Base-by-base conservation (phyloP, 2,329 filamentous ascomycete genomes). In the Laburnicola sp. region DNA sequence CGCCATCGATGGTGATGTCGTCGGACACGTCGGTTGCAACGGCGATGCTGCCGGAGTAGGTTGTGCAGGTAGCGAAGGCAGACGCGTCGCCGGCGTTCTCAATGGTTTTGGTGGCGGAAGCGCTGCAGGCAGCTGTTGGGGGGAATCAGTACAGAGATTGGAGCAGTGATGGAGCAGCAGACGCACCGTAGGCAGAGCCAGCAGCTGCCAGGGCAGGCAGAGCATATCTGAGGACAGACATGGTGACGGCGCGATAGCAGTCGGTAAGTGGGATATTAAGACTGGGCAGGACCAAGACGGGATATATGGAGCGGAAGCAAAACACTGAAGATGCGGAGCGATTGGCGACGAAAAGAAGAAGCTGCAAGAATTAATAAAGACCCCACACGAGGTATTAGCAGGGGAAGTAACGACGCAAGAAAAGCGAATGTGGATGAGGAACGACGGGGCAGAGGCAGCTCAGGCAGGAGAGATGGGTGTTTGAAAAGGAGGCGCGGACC, bases 41-140 rank as follows among this genome's bases (percentile, higher is more conserved):
- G 57, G 83, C 80, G 55, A 96, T 78, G 70, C 82, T 80, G 66
- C 88, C 91, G 45, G 82, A 76, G 69, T 89, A 81, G 49, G 82
- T 87, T n/a, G 75, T 70, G 82, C 92, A 96, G 57, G 70, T 66
- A 47, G 81, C 72, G 53, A 93, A 76, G 42, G 70, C 71, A 16
- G 79, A 80, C 50, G 82, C 85, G 68, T 89, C 81, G 62, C 83
- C 82, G 48, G 72, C 76, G 76, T 72, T 78, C 72, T 80, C 80
- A 76, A 91, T 80, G 60, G 82, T 85, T 53, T 72, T 78, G 74
- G 75, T 81, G 59, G 71, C 78, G 64, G 73, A 66, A 50, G 54
- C 62, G 54, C 70, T 74, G 71, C 77, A 79, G 46, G 68, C 60
- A 50, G 66, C 71, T 65, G 61, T 55, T 44, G 26, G 38, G 11